Conservation (phyloP, 2,329 filamentous ascomycete species). For the Coniosporium uncinatum region DNA sequence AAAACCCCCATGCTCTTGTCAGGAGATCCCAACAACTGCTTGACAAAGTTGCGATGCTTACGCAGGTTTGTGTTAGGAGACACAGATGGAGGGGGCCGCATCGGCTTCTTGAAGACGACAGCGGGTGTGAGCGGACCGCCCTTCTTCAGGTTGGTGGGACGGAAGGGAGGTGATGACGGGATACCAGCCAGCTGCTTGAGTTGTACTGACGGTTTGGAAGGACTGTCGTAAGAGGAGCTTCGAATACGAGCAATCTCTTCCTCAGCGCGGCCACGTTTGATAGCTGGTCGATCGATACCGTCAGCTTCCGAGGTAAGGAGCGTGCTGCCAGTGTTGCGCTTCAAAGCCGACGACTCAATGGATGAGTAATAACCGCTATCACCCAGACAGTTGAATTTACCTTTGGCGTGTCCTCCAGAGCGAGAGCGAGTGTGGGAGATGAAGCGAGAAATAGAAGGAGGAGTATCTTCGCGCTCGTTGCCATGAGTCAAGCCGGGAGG, state of each 20-base stretch:
- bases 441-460: conserved; percentile 62
- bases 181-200: conserved; percentile 25
- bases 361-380: conserved; percentile 98
- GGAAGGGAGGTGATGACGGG: conserved; percentile 32
- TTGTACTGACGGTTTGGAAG: conserved; percentile 60
- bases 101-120: conserved; percentile 72
- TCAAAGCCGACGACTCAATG: conserved; percentile 82
- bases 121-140: conserved; percentile 63
- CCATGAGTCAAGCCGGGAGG: neutral
- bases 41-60: conserved; percentile 80
- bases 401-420: conserved; percentile 60
- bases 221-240: conserved; percentile 90
- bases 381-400: conserved; percentile 74
- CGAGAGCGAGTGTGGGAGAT: conserved; percentile 63
- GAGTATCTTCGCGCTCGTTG: conserved; percentile 56
- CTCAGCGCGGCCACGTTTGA: conserved; percentile 88
- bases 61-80: conserved; percentile 92
- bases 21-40: conserved; percentile 76
- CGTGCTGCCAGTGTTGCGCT: conserved; percentile 58
- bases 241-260: conserved; percentile 93
- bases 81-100: conserved; percentile 65
- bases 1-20: conserved; percentile 48
- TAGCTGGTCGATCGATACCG: conserved; percentile 69
- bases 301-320: conserved; percentile 58
- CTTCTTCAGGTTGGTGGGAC: conserved; percentile 20